phyloP scores from a whole-genome alignment of 371 early-diverging fungal genomes.

The Parasitella parasitica region DNA sequence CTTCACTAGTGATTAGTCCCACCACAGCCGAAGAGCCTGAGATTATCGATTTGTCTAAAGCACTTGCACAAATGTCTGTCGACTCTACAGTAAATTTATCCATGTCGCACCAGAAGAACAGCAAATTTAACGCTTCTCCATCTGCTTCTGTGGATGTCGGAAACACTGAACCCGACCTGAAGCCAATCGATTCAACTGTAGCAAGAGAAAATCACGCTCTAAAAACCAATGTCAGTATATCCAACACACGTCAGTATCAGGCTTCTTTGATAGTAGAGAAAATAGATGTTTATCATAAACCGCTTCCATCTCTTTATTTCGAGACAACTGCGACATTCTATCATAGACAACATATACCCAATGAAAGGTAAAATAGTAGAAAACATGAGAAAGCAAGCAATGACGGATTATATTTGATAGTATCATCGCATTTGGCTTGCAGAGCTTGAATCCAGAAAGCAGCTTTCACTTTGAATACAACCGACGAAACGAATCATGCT shows the following conservation, averaged over 20 bases:
- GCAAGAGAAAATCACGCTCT: neutral
- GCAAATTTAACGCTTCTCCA: neutral
- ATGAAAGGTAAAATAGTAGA: constrained; percentile 5
- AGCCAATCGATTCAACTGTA: constrained; percentile 9
- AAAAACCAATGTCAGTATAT: neutral
- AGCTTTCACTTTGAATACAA: constrained; percentile 30
- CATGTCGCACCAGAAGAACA: neutral
- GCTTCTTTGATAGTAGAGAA: neutral
- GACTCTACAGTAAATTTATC: neutral
- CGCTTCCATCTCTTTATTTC: constrained; percentile 36
- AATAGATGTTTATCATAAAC: neutral
- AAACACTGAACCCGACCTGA: constrained; percentile 24
- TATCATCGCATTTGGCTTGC: constrained; percentile 23
- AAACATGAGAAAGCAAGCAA: too few species aligned
- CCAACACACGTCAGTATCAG: neutral
- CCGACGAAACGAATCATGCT: neutral
- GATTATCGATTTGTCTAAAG: constrained; percentile 5
- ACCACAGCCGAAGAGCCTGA: constrained; percentile 8
- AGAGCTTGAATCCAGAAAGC: constrained; percentile 6
- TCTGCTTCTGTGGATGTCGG: neutral
- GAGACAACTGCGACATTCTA: constrained; percentile 23
- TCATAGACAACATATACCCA: neutral
- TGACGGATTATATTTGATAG: constrained; percentile 5
- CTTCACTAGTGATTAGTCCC: neutral
- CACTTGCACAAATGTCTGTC: neutral